Percentiles rank a stretch among this genome's conserved stretches.
Conservation (phyloP, 164 flowering plant genomes). For the Warburgia ugandensis region DNA sequence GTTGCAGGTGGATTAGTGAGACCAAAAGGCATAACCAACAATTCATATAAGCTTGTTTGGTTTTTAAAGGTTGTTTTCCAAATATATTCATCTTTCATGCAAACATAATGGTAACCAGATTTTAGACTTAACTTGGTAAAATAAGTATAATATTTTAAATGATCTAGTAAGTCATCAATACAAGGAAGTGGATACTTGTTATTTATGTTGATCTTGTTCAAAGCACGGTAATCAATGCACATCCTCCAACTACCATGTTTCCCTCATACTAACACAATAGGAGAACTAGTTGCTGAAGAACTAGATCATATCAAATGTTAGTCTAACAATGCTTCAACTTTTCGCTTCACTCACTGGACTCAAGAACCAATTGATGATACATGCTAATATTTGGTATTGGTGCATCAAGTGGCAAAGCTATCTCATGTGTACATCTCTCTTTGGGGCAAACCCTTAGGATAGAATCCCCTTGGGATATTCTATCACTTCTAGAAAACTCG, state of each 20-base stretch:
- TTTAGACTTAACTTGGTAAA: not conserved
- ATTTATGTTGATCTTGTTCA: conserved; percentile 1
- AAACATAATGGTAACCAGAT: not conserved
- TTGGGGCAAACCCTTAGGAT: not conserved
- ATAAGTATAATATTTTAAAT: not conserved
- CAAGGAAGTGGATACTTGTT: conserved; percentile 1
- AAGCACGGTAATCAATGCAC: not conserved
- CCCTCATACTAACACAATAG: conserved; percentile 1
- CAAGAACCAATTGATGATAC: not conserved
- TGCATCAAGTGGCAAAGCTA: not conserved
- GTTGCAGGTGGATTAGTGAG: too few species aligned
- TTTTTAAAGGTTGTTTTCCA: not conserved
- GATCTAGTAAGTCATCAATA: too few species aligned
- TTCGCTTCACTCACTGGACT: not conserved
- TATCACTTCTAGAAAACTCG: conserved; percentile 1
- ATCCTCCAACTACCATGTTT: not conserved
- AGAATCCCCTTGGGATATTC: too few species aligned
- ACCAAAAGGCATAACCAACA: not conserved
- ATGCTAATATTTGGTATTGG: not conserved
- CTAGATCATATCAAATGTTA: not conserved
- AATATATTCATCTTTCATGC: not conserved
- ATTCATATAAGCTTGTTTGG: too few species aligned
- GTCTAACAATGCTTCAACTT: conserved; percentile 1
- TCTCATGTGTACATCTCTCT: conserved; percentile 3
- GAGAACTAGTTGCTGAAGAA: not conserved